These are phyloP conservation scores for Flaveria robusta DNA, from an alignment of 129 eudicot species.

Conservation along the genomic window DNA sequence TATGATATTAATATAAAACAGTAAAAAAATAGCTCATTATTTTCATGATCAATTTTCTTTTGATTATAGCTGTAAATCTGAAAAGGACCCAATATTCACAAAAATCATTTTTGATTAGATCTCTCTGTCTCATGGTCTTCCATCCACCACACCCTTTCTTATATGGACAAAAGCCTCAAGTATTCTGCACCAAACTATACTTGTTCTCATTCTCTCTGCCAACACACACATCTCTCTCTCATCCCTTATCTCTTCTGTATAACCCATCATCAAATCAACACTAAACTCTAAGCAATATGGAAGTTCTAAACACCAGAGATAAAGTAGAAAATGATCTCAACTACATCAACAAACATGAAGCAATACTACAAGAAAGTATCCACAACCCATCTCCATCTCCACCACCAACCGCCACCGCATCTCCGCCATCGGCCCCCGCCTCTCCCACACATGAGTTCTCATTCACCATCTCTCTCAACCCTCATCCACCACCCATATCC, in stretches of 20 bases:
- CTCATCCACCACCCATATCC: slow-evolving; percentile 35
- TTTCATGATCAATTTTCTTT: neutral
- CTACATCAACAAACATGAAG: slow-evolving; percentile 34
- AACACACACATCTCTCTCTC: slow-evolving; percentile 35
- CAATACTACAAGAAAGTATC: slow-evolving; percentile 27
- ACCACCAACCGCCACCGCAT: slow-evolving; percentile 34
- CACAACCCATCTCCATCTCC: slow-evolving; percentile 29
- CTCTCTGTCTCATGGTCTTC: slow-evolving; percentile 38
- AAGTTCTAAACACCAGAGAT: slow-evolving; percentile 41
- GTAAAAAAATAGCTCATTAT: neutral
- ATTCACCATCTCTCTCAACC: slow-evolving; percentile 82
- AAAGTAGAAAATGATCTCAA: slow-evolving; percentile 33
- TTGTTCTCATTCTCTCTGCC: slow-evolving; percentile 45
- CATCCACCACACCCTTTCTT: slow-evolving; percentile 47
- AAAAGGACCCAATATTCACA: slow-evolving; percentile 28
- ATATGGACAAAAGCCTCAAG: slow-evolving; percentile 45
- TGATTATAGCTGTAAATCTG: slow-evolving; percentile 37
- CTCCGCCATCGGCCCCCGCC: slow-evolving; percentile 58
- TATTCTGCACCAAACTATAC: slow-evolving; percentile 40
- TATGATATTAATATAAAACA: too few relatives aligned
- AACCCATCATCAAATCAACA: slow-evolving; percentile 19
- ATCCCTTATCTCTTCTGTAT: slow-evolving; percentile 33
- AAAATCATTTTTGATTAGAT: slow-evolving; percentile 32
- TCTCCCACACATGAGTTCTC: slow-evolving; percentile 97
- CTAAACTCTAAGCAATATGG: slow-evolving; percentile 23